phyloP scores from a whole-genome alignment of 805 yeast genomes.

The Saccharomycopsis microspora region DNA sequence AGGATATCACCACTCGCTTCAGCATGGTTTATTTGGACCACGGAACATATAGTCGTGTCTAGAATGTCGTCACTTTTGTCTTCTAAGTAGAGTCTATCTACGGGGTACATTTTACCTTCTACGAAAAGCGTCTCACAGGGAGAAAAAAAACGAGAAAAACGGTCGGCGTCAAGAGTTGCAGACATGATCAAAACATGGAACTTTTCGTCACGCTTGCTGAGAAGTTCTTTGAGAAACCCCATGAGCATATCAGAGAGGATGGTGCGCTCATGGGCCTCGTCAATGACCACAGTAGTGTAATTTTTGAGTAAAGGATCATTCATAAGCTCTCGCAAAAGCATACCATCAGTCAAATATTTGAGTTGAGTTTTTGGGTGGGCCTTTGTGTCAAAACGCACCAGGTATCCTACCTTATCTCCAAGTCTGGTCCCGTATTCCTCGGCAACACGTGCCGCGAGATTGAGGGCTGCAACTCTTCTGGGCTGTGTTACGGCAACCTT shows the following conservation, averaged over 20 bases:
- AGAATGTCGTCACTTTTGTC: conserved; percentile 72
- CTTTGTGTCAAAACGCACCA: conserved; percentile 80
- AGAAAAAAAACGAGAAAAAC: conserved; percentile 67
- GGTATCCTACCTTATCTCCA: conserved; percentile 83
- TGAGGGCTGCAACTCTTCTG: conserved; percentile 94
- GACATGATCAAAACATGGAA: conserved; percentile 83
- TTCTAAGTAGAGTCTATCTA: conserved; percentile 54
- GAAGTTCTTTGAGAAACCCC: conserved; percentile 73
- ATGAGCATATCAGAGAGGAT: conserved; percentile 80
- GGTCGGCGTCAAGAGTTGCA: conserved; percentile 90
- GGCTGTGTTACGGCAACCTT: conserved; percentile 93
- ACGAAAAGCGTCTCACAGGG: conserved; percentile 76
- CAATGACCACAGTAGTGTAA: conserved; percentile 73
- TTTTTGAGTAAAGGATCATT: conserved; percentile 48
- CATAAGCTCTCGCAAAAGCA: conserved; percentile 88
- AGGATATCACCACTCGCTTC: conserved; percentile 87
- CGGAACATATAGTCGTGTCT: conserved; percentile 62
- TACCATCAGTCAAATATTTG: conserved; percentile 93
- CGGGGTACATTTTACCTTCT: conserved; percentile 85
- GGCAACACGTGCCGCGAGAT: conserved; percentile 84
- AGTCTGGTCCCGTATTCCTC: conserved; percentile 70
- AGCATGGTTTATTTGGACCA: conserved; percentile 65
- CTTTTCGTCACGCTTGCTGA: conserved; percentile 33
- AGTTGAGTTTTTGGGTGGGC: conserved; percentile 50
- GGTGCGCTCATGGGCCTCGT: conserved; percentile 97